Conservation (phyloP, 2,329 filamentous ascomycete genomes). For the Oidium heveae region DNA sequence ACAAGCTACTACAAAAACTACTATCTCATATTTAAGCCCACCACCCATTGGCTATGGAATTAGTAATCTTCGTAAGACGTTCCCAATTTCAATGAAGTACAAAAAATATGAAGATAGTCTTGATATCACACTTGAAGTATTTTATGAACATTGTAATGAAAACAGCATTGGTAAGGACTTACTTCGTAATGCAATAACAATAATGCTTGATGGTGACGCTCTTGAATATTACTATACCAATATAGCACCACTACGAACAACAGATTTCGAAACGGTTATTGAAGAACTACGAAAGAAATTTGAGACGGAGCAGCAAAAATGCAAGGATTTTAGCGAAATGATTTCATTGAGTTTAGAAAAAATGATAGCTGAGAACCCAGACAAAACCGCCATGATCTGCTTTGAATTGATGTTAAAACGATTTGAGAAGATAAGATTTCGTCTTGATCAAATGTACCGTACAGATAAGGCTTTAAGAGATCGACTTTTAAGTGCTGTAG, state of each 20-base stretch:
- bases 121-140: neutral
- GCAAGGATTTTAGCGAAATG: neutral
- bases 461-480: neutral
- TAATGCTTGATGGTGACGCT: neutral
- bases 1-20: neutral
- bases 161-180: neutral
- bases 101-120: neutral
- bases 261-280: neutral
- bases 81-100: neutral
- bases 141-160: neutral
- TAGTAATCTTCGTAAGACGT: neutral
- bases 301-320: neutral
- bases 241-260: neutral
- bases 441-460: neutral
- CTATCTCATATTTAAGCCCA: neutral
- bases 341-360: neutral
- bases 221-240: neutral
- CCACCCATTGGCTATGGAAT: neutral
- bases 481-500: neutral
- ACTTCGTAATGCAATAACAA: neutral
- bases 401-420: neutral
- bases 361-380: neutral
- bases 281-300: neutral
- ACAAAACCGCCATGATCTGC: neutral
- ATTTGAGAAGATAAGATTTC: neutral